These are phyloP conservation scores for Diaporthe eres DNA, from an alignment of 2,329 filamentous ascomycete species.

Conservation along the genomic window DNA sequence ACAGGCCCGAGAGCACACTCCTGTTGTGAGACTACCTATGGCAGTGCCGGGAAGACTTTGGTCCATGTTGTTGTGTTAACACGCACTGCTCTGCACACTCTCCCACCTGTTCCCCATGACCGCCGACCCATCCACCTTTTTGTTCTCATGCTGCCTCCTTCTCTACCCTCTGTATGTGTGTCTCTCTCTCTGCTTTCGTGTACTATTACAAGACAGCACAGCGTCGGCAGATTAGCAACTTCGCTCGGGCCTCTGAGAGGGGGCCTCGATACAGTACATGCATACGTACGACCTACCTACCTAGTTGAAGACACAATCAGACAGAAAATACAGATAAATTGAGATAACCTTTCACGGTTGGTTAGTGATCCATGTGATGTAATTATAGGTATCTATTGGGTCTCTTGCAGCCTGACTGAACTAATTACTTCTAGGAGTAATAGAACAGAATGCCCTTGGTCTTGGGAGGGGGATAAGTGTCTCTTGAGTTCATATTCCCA, in stretches of 20 bases:
- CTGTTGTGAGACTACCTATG: neutral
- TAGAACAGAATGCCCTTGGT: too few species aligned
- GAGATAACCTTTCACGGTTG: neutral
- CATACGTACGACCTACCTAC: neutral
- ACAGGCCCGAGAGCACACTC: neutral
- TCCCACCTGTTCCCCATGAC: neutral
- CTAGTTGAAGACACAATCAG: neutral
- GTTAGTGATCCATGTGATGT: neutral
- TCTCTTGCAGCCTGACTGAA: neutral
- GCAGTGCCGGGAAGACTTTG: neutral
- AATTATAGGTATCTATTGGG: too few species aligned
- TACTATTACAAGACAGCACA: neutral
- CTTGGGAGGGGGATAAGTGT: too few species aligned
- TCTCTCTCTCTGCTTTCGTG: neutral
- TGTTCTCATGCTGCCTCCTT: neutral
- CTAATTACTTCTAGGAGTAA: too few species aligned
- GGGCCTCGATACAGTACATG: neutral
- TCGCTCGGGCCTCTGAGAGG: neutral
- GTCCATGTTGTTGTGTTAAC: neutral
- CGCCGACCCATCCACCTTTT: neutral
- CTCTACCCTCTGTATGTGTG: neutral
- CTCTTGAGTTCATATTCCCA: too few species aligned
- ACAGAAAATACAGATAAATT: constrained; percentile 33
- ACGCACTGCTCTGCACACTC: neutral
- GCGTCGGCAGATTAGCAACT: neutral